These are phyloP conservation scores for Claviceps arundinis DNA, from an alignment of 2,329 filamentous ascomycete genomes.

Conservation along the genomic window DNA sequence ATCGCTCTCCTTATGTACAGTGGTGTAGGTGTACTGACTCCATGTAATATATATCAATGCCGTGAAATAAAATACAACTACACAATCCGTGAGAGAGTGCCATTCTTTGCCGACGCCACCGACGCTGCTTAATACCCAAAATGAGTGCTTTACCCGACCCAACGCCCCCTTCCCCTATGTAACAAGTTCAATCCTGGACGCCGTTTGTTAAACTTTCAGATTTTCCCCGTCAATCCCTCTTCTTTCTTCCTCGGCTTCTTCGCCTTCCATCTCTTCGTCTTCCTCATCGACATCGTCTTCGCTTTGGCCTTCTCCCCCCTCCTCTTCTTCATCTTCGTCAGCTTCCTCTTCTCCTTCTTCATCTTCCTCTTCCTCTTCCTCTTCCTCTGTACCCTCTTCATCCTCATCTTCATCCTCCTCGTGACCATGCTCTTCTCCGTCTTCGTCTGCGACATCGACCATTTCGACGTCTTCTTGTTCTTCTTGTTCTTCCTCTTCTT, in stretches of 20 bases:
- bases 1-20: too few species aligned
- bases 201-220: background rate
- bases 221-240: background rate
- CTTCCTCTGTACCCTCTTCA: constrained; percentile 3
- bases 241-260: constrained; percentile 1
- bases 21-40: too few species aligned
- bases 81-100: too few species aligned
- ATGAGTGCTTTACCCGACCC: background rate
- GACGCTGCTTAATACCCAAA: background rate
- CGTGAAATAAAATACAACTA: background rate
- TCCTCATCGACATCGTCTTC: constrained; percentile 9
- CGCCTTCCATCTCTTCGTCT: background rate
- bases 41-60: background rate
- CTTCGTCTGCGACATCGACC: constrained; percentile 7
- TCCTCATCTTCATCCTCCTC: constrained; percentile 9
- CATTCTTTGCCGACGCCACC: too few species aligned
- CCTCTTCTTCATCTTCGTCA: constrained; percentile 10
- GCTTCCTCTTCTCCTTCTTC: constrained; percentile 8
- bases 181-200: background rate
- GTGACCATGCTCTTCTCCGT: constrained; percentile 6
- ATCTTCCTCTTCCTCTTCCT: constrained; percentile 7
- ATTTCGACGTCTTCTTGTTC: constrained; percentile 11
- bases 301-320: constrained; percentile 2
- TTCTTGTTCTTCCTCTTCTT: constrained; percentile 9
- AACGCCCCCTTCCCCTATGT: background rate